Base-by-base conservation (phyloP, 345 rosid genomes). In the Corchorus capsularis region DNA sequence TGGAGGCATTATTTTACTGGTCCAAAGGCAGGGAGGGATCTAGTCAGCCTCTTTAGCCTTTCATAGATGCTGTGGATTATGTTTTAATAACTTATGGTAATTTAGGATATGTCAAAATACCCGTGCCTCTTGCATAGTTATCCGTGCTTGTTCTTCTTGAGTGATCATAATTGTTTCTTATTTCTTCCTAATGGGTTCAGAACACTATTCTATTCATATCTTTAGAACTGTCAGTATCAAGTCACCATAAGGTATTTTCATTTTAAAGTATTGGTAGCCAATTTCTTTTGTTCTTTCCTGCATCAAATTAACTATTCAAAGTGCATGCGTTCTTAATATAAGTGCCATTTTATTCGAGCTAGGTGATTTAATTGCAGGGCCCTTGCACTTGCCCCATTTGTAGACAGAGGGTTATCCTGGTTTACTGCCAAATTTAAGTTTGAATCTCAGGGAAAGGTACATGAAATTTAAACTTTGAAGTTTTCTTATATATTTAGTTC, bases 341-440 rank as follows among this genome's bases (percentile, higher is more conserved):
- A 20, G 62, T 20, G 11, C 61, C 61, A 56, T 68, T 19, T 68
- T 56, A 57, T 82, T 56, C 46, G 35, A 22, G 49, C 47, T 45
- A 4, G 35, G 57, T 53, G 60, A 46, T 59, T 70, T 34, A 62
- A 45, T 7, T 82, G 83, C 91, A 93, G 98, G 85, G 97, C 97
- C 69, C 91, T 94, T 27, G 97, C 98, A 37, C 93, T 93, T 76
- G 97, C 98, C 34, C 98, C 97, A 47, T 81, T 93, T 41, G 98
- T 91, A 0, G 95, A 91, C 82, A 79, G 82, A 80, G 97, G 97
- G 78, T 82, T 93, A 85, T 86, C 94, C 16, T 91, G 97, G 98
- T 91, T 91, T 78, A 87, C 95, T 16, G 71, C 64, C 57, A 91
- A 83, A 85, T 93, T 79, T 75, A 89, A 88, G 67, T 94, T 92